Evolutionary conservation across 2,329 filamentous ascomycete genomes (phyloP).

Genomic region (Ceratocystis smalleyi): DNA sequence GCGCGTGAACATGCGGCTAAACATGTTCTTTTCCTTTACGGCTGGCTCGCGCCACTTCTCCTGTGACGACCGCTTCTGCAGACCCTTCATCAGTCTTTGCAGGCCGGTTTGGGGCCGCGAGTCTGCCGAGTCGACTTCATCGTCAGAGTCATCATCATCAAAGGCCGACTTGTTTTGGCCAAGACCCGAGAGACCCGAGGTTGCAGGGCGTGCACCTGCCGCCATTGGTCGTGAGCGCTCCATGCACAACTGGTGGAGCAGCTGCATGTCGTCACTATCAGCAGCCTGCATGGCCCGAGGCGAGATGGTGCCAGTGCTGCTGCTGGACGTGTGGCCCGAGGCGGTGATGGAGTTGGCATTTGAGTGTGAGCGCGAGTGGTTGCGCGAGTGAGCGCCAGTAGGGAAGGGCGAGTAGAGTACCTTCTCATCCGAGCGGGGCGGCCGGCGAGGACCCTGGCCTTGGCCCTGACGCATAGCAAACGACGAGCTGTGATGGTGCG

Average conservation of each 20-base stretch:
- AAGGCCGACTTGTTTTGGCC: constrained; percentile 13
- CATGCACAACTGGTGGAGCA: constrained; percentile 14
- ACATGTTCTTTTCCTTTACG: constrained; percentile 16
- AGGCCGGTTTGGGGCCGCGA: constrained; percentile 3
- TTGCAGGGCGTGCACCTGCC: not conserved
- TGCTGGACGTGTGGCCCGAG: not conserved
- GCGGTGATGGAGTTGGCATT: not conserved
- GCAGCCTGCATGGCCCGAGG: constrained; percentile 5
- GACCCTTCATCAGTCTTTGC: constrained; percentile 14
- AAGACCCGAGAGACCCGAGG: not conserved
- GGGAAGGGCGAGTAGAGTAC: constrained; percentile 13
- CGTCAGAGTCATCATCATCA: constrained; percentile 14
- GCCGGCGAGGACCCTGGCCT: constrained; percentile 6
- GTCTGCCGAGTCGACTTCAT: not conserved
- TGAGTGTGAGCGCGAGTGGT: constrained; percentile 7
- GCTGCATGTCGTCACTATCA: constrained; percentile 10
- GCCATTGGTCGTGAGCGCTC: not conserved
- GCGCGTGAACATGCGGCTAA: constrained; percentile 18
- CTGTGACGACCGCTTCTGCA: constrained; percentile 15
- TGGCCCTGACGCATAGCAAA: constrained; percentile 3
- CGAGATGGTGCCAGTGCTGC: not conserved
- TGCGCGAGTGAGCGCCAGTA: constrained; percentile 2
- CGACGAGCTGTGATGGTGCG: constrained; percentile 8
- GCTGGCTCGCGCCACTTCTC: constrained; percentile 14
- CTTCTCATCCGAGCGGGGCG: constrained; percentile 11